A percentile compares a stretch with the other conserved stretches of the same genome.
These are phyloP conservation scores for Thymus quinquecostatus DNA, from an alignment of 257 asterid genomes.

Conservation along the genomic window DNA sequence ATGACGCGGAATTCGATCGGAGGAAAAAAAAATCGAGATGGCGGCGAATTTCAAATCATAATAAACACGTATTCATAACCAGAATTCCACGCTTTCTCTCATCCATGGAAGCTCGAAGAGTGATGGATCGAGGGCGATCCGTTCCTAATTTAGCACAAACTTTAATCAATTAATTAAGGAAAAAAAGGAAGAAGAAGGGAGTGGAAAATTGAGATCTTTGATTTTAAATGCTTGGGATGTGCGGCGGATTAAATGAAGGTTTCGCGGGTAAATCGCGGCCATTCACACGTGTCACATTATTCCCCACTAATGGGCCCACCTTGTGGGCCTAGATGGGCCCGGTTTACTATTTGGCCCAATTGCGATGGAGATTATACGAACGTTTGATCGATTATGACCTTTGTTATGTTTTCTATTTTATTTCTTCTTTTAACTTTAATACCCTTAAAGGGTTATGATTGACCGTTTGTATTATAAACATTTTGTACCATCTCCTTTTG, in stretches of 20 bases:
- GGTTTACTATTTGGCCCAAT: too few relatives aligned
- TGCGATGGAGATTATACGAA: too few relatives aligned
- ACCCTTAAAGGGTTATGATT: too few relatives aligned
- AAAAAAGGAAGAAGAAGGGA: neutral
- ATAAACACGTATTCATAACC: neutral
- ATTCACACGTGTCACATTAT: conserved; percentile 22
- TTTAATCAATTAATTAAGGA: neutral
- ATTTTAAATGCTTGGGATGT: neutral
- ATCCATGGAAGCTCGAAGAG: neutral
- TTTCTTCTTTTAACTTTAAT: too few relatives aligned
- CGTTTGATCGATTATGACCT: too few relatives aligned
- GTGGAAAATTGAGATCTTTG: neutral
- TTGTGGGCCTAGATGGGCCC: conserved; percentile 12
- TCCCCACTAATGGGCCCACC: conserved; percentile 16
- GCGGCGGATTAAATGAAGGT: conserved; percentile 12
- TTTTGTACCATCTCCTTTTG: too few relatives aligned
- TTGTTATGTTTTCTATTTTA: too few relatives aligned
- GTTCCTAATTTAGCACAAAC: neutral
- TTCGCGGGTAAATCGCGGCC: conserved; percentile 49
- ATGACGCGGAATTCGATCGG: conserved; percentile 17
- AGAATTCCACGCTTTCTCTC: conserved; percentile 3
- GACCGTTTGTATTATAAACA: too few relatives aligned
- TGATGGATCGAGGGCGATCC: conserved; percentile 13
- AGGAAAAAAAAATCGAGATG: conserved; percentile 9
- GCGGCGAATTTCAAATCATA: conserved; percentile 27